These are phyloP conservation scores for Amaranthus hypochondriacus DNA, from an alignment of 148 eudicot species.

Conservation along the genomic window DNA sequence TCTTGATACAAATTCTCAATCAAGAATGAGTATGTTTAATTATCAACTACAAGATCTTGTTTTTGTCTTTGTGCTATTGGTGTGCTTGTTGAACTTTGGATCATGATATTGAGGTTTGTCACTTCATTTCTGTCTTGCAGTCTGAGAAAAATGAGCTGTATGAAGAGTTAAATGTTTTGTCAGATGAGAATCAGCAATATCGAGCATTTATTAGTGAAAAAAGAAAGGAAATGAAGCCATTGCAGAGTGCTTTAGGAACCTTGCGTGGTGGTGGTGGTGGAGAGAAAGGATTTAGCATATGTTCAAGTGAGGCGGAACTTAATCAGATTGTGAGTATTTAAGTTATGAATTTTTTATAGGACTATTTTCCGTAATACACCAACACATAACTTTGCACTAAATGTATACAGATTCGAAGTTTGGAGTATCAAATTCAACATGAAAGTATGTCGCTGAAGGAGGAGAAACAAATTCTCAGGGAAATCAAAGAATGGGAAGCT, in stretches of 20 bases:
- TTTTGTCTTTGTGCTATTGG: neutral
- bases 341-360: neutral
- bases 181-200: slow-evolving; percentile 49
- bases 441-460: slow-evolving; percentile 65
- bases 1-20: neutral
- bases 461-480: slow-evolving; percentile 73
- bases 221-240: slow-evolving; percentile 74
- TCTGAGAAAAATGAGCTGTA: slow-evolving; percentile 38
- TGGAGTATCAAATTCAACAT: slow-evolving; percentile 69
- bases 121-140: slow-evolving; percentile 32
- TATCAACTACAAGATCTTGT: neutral
- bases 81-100: neutral
- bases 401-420: slow-evolving; percentile 52
- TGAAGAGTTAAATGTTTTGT: slow-evolving; percentile 39
- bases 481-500: slow-evolving; percentile 65
- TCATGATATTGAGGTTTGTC: neutral
- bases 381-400: neutral
- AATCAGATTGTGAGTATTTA: slow-evolving; percentile 50
- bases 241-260: slow-evolving; percentile 75
- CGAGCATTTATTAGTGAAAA: slow-evolving; percentile 55
- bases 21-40: too few species aligned
- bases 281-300: slow-evolving; percentile 47
- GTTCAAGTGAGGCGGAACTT: slow-evolving; percentile 85
- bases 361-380: neutral
- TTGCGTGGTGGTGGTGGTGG: slow-evolving; percentile 51